Conservation (phyloP, 306 rosid species). For the Pterocarpus macrocarpus region DNA sequence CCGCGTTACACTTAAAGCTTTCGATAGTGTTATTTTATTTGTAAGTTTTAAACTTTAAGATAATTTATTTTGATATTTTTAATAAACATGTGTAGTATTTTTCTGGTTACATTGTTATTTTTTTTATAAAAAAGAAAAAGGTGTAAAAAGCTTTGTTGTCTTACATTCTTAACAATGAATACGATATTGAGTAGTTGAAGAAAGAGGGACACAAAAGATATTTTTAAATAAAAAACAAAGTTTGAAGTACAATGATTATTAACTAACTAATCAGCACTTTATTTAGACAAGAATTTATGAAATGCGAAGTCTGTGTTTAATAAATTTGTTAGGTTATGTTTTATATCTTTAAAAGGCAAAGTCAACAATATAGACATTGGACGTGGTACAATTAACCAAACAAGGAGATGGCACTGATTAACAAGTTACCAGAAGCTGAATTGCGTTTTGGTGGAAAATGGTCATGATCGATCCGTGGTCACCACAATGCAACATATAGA, state of each 20-base stretch:
- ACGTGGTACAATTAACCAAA: no score
- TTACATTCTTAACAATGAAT: neutral
- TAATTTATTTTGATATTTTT: neutral
- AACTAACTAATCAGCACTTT: neutral
- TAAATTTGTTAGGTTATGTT: slow-evolving; percentile 7
- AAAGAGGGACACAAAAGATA: neutral
- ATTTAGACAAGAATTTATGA: neutral
- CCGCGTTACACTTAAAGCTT: no score
- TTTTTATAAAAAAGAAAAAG: neutral
- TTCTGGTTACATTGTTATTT: neutral
- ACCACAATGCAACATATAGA: no score
- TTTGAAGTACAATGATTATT: neutral
- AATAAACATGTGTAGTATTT: neutral
- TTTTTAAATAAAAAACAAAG: neutral
- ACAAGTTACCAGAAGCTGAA: no score
- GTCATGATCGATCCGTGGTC: no score
- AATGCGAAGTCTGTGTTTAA: neutral
- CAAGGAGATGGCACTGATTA: neutral
- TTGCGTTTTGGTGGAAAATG: no score
- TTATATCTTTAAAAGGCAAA: neutral
- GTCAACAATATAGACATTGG: neutral
- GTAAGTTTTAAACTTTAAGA: no score
- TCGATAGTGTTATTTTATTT: no score
- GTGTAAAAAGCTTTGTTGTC: neutral
- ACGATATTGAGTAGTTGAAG: neutral